Conservation (phyloP, 164 flowering plant species). For the Hamamelis virginiana region DNA sequence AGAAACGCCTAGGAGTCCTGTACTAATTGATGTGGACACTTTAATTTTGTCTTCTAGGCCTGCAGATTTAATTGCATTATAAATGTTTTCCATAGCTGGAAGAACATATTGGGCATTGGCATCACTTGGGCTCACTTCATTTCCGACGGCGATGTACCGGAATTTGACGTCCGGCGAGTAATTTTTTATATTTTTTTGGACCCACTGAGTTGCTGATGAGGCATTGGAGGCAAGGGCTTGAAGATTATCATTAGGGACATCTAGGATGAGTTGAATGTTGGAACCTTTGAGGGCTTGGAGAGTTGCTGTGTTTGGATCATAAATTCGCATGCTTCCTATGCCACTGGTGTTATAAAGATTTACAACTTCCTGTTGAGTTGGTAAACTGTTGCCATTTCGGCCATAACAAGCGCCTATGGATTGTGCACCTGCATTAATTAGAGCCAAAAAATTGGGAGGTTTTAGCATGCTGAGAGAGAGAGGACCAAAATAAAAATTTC, state of each 20-base stretch:
- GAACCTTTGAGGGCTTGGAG: slow-evolving; percentile 22
- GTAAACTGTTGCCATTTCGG: slow-evolving; percentile 15
- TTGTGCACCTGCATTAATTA: slow-evolving; percentile 8
- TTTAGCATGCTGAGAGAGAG: too few relatives aligned
- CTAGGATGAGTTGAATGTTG: slow-evolving; percentile 26
- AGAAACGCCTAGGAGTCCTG: background rate
- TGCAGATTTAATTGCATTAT: slow-evolving; percentile 11
- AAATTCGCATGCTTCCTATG: slow-evolving; percentile 17
- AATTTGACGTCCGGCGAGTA: slow-evolving; percentile 19
- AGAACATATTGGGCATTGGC: slow-evolving; percentile 6
- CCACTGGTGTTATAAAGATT: slow-evolving; percentile 5
- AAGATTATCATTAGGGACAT: slow-evolving; percentile 17
- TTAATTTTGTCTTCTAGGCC: slow-evolving; percentile 13
- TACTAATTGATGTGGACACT: slow-evolving; percentile 17
- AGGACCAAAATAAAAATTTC: too few relatives aligned
- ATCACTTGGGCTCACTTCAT: slow-evolving; percentile 11
- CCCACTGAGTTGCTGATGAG: slow-evolving; percentile 18
- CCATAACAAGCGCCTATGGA: slow-evolving; percentile 25
- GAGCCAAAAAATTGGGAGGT: too few relatives aligned
- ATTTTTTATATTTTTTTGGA: slow-evolving; percentile 16
- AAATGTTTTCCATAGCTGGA: slow-evolving; percentile 18
- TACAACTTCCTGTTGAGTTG: slow-evolving; percentile 11
- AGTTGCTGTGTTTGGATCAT: slow-evolving; percentile 9
- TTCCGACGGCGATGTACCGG: slow-evolving; percentile 26
- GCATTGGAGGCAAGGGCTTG: slow-evolving; percentile 1